A percentile compares a stretch with the other conserved stretches of the same genome.
These are phyloP conservation scores for Lathyrus oleraceus DNA, from an alignment of 306 rosid genomes.

Conservation along the genomic window DNA sequence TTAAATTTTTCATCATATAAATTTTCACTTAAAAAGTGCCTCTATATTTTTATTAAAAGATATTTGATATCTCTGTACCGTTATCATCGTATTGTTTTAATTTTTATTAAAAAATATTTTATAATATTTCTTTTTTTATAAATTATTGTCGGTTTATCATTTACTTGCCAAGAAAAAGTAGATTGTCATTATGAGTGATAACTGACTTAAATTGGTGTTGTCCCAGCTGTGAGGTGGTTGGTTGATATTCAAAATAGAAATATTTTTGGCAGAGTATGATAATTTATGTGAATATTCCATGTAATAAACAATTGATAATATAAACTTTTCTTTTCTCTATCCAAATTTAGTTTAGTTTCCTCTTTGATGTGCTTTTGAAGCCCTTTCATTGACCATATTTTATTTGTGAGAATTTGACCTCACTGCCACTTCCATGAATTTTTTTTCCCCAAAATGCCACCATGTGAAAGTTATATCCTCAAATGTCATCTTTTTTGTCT, in stretches of 20 bases:
- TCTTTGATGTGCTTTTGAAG: background rate
- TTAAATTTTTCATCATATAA: no score
- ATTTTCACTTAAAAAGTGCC: background rate
- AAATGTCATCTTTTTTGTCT: no score
- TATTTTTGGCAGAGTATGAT: background rate
- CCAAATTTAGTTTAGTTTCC: conserved; percentile 4
- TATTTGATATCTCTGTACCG: no score
- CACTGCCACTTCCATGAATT: no score
- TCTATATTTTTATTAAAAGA: no score
- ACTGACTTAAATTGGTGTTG: background rate
- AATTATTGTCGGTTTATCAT: background rate
- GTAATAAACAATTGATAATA: conserved; percentile 17
- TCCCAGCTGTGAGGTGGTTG: conserved; percentile 7
- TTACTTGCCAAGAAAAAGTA: background rate
- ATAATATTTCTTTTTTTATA: background rate
- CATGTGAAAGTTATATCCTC: no score
- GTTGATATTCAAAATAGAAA: background rate
- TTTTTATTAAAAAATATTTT: background rate
- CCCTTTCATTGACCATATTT: background rate
- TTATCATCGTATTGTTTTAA: no score
- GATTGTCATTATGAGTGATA: background rate
- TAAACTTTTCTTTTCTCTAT: conserved; percentile 22
- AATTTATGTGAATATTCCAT: conserved; percentile 16
- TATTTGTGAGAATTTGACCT: no score
- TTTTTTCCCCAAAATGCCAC: no score